Base-by-base conservation (phyloP, 2,329 filamentous ascomycete genomes). In the Penicillium polonicum region DNA sequence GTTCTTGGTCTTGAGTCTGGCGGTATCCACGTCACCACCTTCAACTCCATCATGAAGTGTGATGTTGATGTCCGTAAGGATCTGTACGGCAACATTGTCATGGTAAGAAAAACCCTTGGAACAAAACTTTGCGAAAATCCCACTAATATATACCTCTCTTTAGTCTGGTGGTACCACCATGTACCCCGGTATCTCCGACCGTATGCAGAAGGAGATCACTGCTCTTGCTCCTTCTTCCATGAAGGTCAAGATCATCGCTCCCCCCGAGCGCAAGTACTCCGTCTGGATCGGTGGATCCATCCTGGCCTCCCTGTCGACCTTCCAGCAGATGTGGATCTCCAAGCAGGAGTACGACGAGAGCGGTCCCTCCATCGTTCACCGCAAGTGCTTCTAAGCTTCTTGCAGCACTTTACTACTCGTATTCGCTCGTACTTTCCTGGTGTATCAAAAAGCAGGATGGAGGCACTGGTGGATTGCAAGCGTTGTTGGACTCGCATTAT, bases 311-410 rank as follows among this genome's bases (percentile, higher is more conserved):
- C 90, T 99, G 75, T 99, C 94, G 72, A 99, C 94, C 82, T 99
- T 99, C 93, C 94, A 99, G 87, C 94, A 99, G 85, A 99, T 99
- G 94, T 99, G 94, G 94, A 97, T 99, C 88, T 99, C 94, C 75
- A 99, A 99, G 92, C 94, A 99, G 85, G 93, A 97, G 87, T 97
- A 97, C 88, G 94, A 99, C 85, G 94, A 97, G 91, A 94, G 89
- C 81, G 93, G 93, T 83, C 94, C 93, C 74, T 97, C 92, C 77
- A 97, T 97, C 78, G 93, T 97, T 76, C 93, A 97, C 90, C 91
- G 92, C 89, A 97, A 97, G 91, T 97, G 93, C 91, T 97, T 97
- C 90, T 97, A 96, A 96, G 88, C 60, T 61, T 49, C 43, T 61
- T 62, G 49, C 35, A 48, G 55, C 63, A 59, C 59, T 53, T 72